Evolutionary conservation across 495 filamentous ascomycete species (phyloP).

Genomic region (Articulospora tetracladia): DNA sequence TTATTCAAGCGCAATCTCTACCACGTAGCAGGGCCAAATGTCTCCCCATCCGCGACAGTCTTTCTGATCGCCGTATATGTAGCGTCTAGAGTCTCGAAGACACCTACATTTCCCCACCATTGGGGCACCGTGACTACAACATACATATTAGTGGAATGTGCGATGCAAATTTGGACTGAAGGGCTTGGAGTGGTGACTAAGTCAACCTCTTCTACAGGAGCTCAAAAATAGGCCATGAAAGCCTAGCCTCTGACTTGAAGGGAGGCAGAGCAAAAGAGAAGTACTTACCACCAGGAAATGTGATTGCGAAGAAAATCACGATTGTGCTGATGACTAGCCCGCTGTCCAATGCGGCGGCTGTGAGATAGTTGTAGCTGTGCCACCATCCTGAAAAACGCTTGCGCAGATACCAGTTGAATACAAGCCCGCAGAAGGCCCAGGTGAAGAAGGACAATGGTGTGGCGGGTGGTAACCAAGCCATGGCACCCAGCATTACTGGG

Average conservation of each 20-base stretch:
- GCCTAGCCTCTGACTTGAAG: too few relatives aligned
- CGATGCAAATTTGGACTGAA: too few relatives aligned
- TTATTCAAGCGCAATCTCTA: background rate
- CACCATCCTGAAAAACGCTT: constrained; percentile 59
- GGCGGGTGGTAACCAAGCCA: constrained; percentile 60
- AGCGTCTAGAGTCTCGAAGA: constrained; percentile 28
- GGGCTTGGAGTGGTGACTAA: too few relatives aligned
- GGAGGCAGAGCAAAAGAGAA: too few relatives aligned
- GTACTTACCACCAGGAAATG: constrained; percentile 37
- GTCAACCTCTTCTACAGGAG: too few relatives aligned
- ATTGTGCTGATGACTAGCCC: constrained; percentile 43
- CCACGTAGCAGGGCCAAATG: constrained; percentile 42
- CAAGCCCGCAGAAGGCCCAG: constrained; percentile 36
- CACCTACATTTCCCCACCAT: constrained; percentile 46
- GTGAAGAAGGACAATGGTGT: constrained; percentile 64
- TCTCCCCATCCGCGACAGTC: constrained; percentile 35
- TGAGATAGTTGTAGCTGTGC: constrained; percentile 73
- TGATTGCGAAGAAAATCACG: constrained; percentile 46
- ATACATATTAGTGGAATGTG: too few relatives aligned
- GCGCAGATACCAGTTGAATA: constrained; percentile 61
- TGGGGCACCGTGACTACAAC: constrained; percentile 38
- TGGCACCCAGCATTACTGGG: constrained; percentile 65
- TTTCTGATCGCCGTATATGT: constrained; percentile 28
- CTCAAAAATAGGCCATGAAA: too few relatives aligned
- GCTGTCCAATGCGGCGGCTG: constrained; percentile 61